Evolutionary conservation across 768 basidiomycete species (phyloP), one percentile per base, ranked within the genome.

Genomic region (Leucosporidium scottii): DNA sequence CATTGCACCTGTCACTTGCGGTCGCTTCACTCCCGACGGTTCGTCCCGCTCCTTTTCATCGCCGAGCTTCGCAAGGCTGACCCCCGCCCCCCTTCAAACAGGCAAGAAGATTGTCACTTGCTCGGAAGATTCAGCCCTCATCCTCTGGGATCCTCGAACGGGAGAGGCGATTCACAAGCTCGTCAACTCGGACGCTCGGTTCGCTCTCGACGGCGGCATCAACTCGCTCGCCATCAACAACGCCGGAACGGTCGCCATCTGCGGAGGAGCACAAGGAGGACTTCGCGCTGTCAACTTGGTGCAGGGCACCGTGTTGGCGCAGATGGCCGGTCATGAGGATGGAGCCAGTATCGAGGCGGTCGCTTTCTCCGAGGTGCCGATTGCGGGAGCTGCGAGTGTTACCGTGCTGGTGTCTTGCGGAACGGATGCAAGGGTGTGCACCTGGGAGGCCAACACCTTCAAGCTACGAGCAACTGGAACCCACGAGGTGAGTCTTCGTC

Each of bases 371-470:
- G 90, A 93, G 73, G 79, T 93, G 25, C 81, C 86, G 6, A 83
- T 85, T 0, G 82, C 81, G 7, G 74, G 73, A 5, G 85, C 84
- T 12, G 80, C 72, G 12, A 78, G 81, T n/a, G 77, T 78, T 18
- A 78, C 77, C 21, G 85, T 90, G 25, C 86, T 87, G 17, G 85
- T 91, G 0, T 91, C 89, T 3, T 93, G 90, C 17, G 92, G 85
- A 7, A 97, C 94, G 6, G 96, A 99, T 75, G 92, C 93, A 0
- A 93, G 91, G 76, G 88, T 86, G 23, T 91, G 89, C 74, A 86
- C 97, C 44, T 99, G 94, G 93, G 96, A 99, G 79, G 82, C 93
- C 53, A 83, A 83, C 59, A 93, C 91, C 30, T 90, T 90, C 83
- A 83, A 89, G 69, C 77, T 93, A 61, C 84, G 96, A 64, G 83